Evolutionary conservation across 2,329 filamentous ascomycete species (phyloP).

Genomic region (Lecanoromycetidae sp.): DNA sequence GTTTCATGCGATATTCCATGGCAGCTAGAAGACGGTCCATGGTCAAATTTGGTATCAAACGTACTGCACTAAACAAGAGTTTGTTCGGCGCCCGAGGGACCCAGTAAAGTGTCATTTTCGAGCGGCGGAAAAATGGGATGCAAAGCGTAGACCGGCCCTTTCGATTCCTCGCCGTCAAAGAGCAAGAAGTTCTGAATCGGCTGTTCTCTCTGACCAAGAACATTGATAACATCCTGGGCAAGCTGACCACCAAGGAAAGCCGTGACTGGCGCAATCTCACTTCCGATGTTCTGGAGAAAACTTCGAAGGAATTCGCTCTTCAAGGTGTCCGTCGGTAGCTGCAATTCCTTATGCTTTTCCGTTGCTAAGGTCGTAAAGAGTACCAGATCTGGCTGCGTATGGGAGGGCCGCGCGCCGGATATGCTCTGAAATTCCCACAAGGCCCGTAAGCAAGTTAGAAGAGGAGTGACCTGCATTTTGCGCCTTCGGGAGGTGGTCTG

Average conservation of each 20-base stretch:
- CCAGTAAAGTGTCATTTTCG: slow-evolving; percentile 1
- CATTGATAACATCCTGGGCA: slow-evolving; percentile 94
- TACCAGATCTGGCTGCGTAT: slow-evolving; percentile 54
- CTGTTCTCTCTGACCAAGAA: slow-evolving; percentile 79
- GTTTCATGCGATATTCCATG: too few species aligned
- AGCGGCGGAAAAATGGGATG: slow-evolving; percentile 42
- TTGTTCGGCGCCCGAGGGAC: too few species aligned
- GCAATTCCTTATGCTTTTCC: slow-evolving; percentile 63
- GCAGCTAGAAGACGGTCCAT: too few species aligned
- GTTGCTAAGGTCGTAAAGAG: slow-evolving; percentile 67
- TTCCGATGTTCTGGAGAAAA: slow-evolving; percentile 76
- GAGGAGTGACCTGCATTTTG: slow-evolving; percentile 63
- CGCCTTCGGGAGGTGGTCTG: slow-evolving; percentile 58
- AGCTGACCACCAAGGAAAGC: slow-evolving; percentile 83
- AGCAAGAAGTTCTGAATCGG: slow-evolving; percentile 91
- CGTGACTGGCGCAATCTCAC: slow-evolving; percentile 74
- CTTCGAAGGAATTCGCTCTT: slow-evolving; percentile 61
- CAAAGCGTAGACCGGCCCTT: slow-evolving; percentile 68
- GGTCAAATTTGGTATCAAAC: too few species aligned
- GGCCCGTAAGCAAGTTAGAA: slow-evolving; percentile 75
- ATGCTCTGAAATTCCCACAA: slow-evolving; percentile 73
- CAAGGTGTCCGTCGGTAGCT: slow-evolving; percentile 55
- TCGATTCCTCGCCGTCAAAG: slow-evolving; percentile 73
- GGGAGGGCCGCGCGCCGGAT: slow-evolving; percentile 41
- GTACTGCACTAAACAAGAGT: too few species aligned